Conservation (phyloP, 2,329 filamentous ascomycete species). For the Hypoxylon sp. region DNA sequence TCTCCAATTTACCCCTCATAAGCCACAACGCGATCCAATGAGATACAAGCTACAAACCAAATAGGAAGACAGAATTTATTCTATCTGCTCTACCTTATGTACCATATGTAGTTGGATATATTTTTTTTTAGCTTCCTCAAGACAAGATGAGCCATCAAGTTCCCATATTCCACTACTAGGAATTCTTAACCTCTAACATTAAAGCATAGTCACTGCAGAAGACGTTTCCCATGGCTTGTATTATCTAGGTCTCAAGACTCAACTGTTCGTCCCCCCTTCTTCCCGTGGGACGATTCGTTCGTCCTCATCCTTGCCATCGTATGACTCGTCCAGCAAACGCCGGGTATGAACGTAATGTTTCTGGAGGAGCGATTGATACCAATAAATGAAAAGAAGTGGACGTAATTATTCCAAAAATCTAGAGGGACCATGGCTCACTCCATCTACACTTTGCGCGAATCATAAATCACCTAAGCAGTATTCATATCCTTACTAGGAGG, state of each 20-base stretch:
- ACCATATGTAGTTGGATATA: too few species aligned
- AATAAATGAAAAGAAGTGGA: neutral
- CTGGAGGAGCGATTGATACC: neutral
- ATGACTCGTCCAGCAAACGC: constrained; percentile 19
- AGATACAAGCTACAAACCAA: constrained; percentile 2
- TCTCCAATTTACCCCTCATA: constrained; percentile 24
- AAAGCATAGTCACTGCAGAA: neutral
- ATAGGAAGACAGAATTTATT: neutral
- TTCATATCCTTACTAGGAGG: too few species aligned
- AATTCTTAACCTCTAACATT: neutral
- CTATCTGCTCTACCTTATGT: too few species aligned
- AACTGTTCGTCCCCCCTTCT: neutral
- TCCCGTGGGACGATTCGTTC: constrained; percentile 8
- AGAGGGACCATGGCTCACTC: too few species aligned
- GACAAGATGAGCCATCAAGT: neutral
- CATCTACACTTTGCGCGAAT: too few species aligned
- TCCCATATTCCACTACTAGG: neutral
- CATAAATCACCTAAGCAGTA: too few species aligned
- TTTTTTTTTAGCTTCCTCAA: too few species aligned
- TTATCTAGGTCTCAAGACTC: neutral
- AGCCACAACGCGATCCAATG: constrained; percentile 3
- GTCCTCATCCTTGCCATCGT: constrained; percentile 23
- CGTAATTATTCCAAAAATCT: neutral
- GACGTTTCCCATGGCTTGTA: neutral
- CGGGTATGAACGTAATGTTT: neutral